phyloP scores from a whole-genome alignment of 495 filamentous ascomycete genomes.

The Talaromyces wortmannii region DNA sequence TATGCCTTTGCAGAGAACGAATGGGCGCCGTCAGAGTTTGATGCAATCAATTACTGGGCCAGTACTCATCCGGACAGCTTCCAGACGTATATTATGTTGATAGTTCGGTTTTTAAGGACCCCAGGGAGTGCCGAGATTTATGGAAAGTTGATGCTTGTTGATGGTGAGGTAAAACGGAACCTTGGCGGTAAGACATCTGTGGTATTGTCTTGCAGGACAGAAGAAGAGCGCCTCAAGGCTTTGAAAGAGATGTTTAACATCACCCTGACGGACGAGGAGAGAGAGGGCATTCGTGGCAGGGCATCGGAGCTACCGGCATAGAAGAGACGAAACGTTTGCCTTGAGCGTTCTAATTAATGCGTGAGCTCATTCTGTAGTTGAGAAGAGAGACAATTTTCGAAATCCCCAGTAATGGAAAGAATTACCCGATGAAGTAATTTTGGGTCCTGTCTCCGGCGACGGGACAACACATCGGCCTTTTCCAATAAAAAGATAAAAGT shows the following conservation, averaged over 20 bases:
- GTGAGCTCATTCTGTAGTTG: too few relatives aligned
- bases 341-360: too few relatives aligned
- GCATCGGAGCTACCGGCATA: neutral
- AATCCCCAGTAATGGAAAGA: too few relatives aligned
- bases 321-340: neutral
- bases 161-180: slow-evolving; percentile 50
- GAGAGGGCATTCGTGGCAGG: neutral
- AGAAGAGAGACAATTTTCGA: too few relatives aligned
- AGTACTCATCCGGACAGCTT: slow-evolving; percentile 39
- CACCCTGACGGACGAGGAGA: neutral
- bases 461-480: too few relatives aligned
- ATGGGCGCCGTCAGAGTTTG: slow-evolving; percentile 56
- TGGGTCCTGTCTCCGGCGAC: too few relatives aligned
- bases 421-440: too few relatives aligned
- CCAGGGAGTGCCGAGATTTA: slow-evolving; percentile 31
- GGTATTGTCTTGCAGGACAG: slow-evolving; percentile 36
- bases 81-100: slow-evolving; percentile 43
- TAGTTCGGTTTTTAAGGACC: slow-evolving; percentile 49
- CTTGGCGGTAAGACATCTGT: slow-evolving; percentile 49
- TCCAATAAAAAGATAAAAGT: too few relatives aligned
- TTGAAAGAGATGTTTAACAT: slow-evolving; percentile 16
- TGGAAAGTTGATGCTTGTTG: slow-evolving; percentile 54
- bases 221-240: slow-evolving; percentile 36
- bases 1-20: slow-evolving; percentile 58
- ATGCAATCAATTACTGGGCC: slow-evolving; percentile 49